Evolutionary conservation across 129 eudicot species (phyloP).

Genomic region (Dittrichia graveolens): DNA sequence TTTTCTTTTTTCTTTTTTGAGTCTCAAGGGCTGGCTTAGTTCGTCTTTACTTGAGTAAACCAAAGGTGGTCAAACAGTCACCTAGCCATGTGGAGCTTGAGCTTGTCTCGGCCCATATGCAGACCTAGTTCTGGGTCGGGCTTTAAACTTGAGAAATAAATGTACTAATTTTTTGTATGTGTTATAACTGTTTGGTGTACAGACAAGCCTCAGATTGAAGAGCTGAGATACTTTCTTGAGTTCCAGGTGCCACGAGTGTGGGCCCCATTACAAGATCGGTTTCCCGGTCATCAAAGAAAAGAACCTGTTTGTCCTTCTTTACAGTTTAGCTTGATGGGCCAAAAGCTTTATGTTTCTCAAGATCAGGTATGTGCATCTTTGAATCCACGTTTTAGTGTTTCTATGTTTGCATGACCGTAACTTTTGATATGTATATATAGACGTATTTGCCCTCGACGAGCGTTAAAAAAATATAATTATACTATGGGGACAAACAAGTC

Average conservation of each 20-base stretch:
- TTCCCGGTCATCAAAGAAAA: conserved; percentile 65
- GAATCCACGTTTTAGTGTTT: background rate
- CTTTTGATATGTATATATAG: background rate
- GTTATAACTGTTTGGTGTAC: conserved; percentile 24
- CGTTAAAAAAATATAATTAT: background rate
- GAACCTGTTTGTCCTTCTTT: conserved; percentile 76
- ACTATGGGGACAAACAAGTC: background rate
- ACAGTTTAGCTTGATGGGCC: conserved; percentile 84
- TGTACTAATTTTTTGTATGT: conserved; percentile 2
- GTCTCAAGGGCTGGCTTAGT: no score
- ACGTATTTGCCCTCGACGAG: background rate
- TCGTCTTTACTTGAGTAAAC: no score
- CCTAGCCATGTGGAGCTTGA: no score
- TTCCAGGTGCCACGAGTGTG: conserved; percentile 68
- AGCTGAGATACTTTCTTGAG: conserved; percentile 69
- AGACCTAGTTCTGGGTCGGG: no score
- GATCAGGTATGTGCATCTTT: conserved; percentile 50
- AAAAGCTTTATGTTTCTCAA: conserved; percentile 67
- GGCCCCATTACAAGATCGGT: conserved; percentile 64
- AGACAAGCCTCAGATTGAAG: conserved; percentile 80
- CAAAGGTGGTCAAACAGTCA: no score
- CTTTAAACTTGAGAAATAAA: no score
- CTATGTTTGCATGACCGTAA: background rate
- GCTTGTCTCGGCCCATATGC: no score
- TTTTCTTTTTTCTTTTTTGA: background rate